phyloP scores from a whole-genome alignment of 129 eudicot species.

The Apium graveolens region DNA sequence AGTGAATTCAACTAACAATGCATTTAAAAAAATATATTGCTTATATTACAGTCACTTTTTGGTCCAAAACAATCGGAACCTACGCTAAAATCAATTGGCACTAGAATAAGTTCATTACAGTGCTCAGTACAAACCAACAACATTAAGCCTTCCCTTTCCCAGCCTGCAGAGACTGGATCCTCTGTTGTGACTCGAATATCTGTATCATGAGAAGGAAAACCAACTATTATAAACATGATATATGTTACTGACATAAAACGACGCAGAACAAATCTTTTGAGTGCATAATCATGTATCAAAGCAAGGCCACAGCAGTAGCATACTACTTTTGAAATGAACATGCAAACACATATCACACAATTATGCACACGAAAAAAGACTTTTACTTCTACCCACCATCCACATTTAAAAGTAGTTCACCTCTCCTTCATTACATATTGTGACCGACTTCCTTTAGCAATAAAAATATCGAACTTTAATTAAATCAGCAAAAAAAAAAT shows the following conservation, averaged over 20 bases:
- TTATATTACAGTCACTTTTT: not conserved
- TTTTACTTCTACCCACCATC: not conserved
- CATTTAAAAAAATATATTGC: not conserved
- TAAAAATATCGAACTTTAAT: not conserved
- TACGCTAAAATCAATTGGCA: not conserved
- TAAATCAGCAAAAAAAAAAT: not conserved
- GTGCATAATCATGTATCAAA: not conserved
- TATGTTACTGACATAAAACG: not conserved
- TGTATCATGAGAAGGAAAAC: slow-evolving; percentile 13
- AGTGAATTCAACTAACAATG: too few relatives aligned
- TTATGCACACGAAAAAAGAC: not conserved
- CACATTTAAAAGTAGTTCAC: not conserved
- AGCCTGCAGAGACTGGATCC: slow-evolving; percentile 74
- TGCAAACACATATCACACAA: not conserved
- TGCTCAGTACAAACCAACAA: not conserved
- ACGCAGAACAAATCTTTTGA: not conserved
- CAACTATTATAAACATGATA: not conserved
- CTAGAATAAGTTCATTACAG: not conserved
- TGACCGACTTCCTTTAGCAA: not conserved
- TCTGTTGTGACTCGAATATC: slow-evolving; percentile 68
- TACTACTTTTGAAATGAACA: not conserved
- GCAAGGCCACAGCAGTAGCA: not conserved
- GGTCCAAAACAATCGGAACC: not conserved
- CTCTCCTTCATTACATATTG: not conserved
- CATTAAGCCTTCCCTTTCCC: slow-evolving; percentile 71